Base-by-base conservation (phyloP, 805 yeast genomes). In the Tetrapisispora iriomotensis region DNA sequence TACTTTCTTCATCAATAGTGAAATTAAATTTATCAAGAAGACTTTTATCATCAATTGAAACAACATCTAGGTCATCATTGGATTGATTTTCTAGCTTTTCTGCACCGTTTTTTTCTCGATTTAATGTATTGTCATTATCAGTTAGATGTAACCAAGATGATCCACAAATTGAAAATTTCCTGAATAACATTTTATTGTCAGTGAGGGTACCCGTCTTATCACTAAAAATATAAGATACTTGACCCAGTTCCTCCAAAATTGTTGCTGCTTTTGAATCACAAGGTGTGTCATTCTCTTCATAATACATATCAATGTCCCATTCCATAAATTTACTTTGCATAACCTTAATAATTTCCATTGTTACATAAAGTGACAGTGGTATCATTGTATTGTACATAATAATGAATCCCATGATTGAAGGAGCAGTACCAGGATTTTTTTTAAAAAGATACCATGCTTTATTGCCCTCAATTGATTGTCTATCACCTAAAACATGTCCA, bases 131-230 rank as follows among this genome's bases (percentile, higher is more conserved):
- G 18, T 27, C 38, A 23, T 36, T 30, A 24, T 26, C 30, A 10
- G 40, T 18, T 12, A 21, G 12, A 60, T 92, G 98, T 8, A 77
- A 54, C 96, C 96, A 92, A 5, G 94, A 77, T 3, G 80, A 71
- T 2, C 99, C 99, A 38, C 82, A 80, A 5, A 92, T 79, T 8
- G 94, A 76, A 48, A 90, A 74, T 54, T 88, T 88, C 34, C 96
- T 71, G 59, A 92, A 92, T 21, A 90, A 65, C 99, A 92, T 92
- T 50, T 79, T 65, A 56, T 92, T 92, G 51, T 92, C 97, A 0
- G 99, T 92, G 44, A 92, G 70, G 0, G 99, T 92, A 8, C 99
- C 99, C 0, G 98, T 92, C 60, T 92, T 92, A 61, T 92, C 99
- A 44, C 95, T 83, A 58, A 92, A 92, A 3, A 92, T 73, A 55